Evolutionary conservation across 2,329 filamentous ascomycete species (phyloP).

Genomic region (Ophiostoma montium): DNA sequence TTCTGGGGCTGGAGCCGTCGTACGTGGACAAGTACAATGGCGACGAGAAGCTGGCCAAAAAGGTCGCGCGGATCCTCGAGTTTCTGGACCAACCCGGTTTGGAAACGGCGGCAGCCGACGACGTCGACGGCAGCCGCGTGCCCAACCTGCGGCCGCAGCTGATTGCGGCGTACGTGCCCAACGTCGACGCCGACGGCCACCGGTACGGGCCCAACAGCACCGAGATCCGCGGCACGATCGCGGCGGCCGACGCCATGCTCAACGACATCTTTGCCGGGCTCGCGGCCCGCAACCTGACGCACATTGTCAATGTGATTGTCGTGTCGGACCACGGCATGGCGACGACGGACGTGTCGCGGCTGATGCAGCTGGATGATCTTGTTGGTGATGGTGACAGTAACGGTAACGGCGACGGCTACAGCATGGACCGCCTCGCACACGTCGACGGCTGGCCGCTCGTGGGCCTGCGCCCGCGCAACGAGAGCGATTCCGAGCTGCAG

Average conservation of each 20-base stretch:
- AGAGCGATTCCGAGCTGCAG: slow-evolving; percentile 40
- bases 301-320: slow-evolving; percentile 87
- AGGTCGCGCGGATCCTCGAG: slow-evolving; percentile 67
- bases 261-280: slow-evolving; percentile 62
- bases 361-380: slow-evolving; percentile 83
- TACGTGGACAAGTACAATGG: slow-evolving; percentile 78
- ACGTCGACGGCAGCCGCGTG: slow-evolving; percentile 15
- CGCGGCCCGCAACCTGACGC: slow-evolving; percentile 66
- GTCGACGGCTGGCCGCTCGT: slow-evolving; percentile 91
- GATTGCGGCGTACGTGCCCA: slow-evolving; percentile 87
- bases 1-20: slow-evolving; percentile 57
- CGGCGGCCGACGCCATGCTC: slow-evolving; percentile 70
- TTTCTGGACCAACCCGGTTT: slow-evolving; percentile 71
- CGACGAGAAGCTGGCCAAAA: slow-evolving; percentile 56
- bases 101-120: slow-evolving; percentile 37
- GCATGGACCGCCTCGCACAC: slow-evolving; percentile 63
- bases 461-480: slow-evolving; percentile 67
- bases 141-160: slow-evolving; percentile 63
- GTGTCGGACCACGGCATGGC: slow-evolving; percentile 99
- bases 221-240: slow-evolving; percentile 67
- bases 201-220: slow-evolving; percentile 88
- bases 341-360: slow-evolving; percentile 64
- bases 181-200: slow-evolving; percentile 81
- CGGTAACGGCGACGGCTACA: too few relatives aligned
- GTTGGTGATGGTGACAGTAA: too few relatives aligned